phyloP scores from a whole-genome alignment of 345 rosid species.

The Raphanus raphanistrum region DNA sequence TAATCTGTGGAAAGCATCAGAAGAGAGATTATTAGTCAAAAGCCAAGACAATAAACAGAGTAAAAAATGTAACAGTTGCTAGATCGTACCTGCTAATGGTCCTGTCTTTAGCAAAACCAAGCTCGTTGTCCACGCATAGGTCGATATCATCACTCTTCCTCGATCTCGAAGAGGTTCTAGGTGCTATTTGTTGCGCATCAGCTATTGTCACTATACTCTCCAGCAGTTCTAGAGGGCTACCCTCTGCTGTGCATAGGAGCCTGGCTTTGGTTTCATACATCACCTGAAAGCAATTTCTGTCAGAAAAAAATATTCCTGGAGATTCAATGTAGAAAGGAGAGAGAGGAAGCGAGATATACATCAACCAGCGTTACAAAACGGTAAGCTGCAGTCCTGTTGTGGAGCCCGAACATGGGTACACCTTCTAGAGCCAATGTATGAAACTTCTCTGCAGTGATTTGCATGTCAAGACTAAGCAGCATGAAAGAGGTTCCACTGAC shows the following conservation, averaged over 20 bases:
- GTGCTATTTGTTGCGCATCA: constrained; percentile 73
- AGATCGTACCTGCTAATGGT: constrained; percentile 78
- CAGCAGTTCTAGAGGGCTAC: constrained; percentile 72
- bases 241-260: constrained; percentile 85
- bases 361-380: constrained; percentile 97
- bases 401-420: constrained; percentile 80
- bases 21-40: neutral
- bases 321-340: constrained; percentile 3
- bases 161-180: constrained; percentile 85
- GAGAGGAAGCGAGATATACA: constrained; percentile 44
- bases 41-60: too few relatives aligned
- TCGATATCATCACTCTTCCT: constrained; percentile 74
- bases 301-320: neutral
- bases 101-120: constrained; percentile 96
- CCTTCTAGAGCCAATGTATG: constrained; percentile 91
- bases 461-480: constrained; percentile 26
- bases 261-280: constrained; percentile 90
- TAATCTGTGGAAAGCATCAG: constrained; percentile 48
- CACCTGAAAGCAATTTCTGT: constrained; percentile 51
- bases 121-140: constrained; percentile 89
- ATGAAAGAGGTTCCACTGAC: constrained; percentile 11
- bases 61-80: constrained; percentile 7
- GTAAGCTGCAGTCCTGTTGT: constrained; percentile 87
- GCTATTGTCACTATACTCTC: constrained; percentile 65
- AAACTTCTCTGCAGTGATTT: constrained; percentile 64